These are phyloP conservation scores for Ustilago shanxiensis DNA, from an alignment of 1,284 basidiomycete species.

Conservation along the genomic window DNA sequence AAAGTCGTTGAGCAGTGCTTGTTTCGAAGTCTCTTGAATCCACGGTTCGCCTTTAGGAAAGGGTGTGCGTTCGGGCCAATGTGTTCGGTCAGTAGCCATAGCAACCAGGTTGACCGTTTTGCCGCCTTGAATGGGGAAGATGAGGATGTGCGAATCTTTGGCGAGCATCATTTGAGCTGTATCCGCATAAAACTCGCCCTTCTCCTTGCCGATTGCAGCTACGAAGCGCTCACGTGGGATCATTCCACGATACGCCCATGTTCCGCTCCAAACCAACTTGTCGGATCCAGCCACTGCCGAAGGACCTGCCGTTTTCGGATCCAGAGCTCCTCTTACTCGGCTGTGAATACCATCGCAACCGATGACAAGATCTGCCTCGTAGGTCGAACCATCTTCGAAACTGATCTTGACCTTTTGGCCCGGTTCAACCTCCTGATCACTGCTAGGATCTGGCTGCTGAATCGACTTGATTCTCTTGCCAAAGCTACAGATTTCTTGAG, in stretches of 20 bases:
- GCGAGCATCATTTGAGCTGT: constrained; percentile 62
- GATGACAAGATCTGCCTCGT: constrained; percentile 63
- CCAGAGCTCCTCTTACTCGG: constrained; percentile 50
- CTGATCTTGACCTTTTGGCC: constrained; percentile 18
- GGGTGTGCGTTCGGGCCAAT: constrained; percentile 69
- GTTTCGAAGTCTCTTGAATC: constrained; percentile 72
- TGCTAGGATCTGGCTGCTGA: constrained; percentile 11
- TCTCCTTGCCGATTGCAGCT: constrained; percentile 41
- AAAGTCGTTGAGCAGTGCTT: constrained; percentile 74
- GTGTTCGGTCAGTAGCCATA: constrained; percentile 73
- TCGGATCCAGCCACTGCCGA: constrained; percentile 36
- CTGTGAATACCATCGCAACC: constrained; percentile 68
- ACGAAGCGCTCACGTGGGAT: constrained; percentile 59
- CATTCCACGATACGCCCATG: constrained; percentile 58
- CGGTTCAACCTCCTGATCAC: neutral
- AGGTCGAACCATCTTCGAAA: constrained; percentile 42
- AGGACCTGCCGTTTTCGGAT: constrained; percentile 30
- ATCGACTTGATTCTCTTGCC: constrained; percentile 43
- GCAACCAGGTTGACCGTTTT: constrained; percentile 75
- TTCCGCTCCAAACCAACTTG: constrained; percentile 59
- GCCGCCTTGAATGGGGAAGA: constrained; percentile 74
- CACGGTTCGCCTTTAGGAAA: constrained; percentile 71
- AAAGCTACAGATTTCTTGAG: constrained; percentile 37
- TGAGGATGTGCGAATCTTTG: constrained; percentile 73
- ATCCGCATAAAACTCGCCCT: constrained; percentile 51